Percentiles rank a stretch among this genome's conserved stretches.
phyloP scores from a whole-genome alignment of 352 stramenopile genomes.

The Pythium rishiriense region DNA sequence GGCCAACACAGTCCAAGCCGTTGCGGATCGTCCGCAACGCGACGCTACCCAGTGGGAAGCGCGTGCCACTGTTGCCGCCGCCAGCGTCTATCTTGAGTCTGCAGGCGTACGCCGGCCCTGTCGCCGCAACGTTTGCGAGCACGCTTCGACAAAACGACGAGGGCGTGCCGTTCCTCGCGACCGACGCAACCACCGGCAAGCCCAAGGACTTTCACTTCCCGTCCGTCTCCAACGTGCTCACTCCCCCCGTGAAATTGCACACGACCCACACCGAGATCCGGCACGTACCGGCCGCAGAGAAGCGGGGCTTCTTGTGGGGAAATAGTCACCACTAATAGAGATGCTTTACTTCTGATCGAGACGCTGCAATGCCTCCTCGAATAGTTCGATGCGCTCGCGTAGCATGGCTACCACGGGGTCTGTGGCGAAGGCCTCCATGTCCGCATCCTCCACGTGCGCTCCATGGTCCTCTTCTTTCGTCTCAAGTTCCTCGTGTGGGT shows the following conservation, averaged over 20 bases:
- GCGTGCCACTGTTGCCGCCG: conserved; percentile 49
- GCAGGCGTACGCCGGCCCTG: conserved; percentile 55
- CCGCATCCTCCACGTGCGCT: neutral
- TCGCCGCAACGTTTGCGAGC: conserved; percentile 51
- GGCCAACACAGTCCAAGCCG: conserved; percentile 50
- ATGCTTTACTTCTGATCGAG: conserved; percentile 22
- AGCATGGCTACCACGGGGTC: conserved; percentile 51
- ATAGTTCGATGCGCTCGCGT: conserved; percentile 38
- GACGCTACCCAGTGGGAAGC: conserved; percentile 73
- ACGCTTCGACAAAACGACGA: conserved; percentile 41
- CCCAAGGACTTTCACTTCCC: conserved; percentile 67
- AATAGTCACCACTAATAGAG: conserved; percentile 14
- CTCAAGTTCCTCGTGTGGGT: too few relatives aligned
- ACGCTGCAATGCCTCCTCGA: conserved; percentile 43
- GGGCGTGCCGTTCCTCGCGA: conserved; percentile 37
- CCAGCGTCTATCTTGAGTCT: conserved; percentile 76
- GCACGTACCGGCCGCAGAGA: conserved; percentile 35
- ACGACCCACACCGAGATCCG: conserved; percentile 51
- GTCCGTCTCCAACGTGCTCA: conserved; percentile 51
- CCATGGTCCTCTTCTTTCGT: neutral
- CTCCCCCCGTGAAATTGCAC: conserved; percentile 60
- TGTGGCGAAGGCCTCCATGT: conserved; percentile 7
- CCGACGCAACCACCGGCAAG: conserved; percentile 34
- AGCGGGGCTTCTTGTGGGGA: conserved; percentile 51
- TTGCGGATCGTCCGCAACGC: conserved; percentile 82